Base-by-base conservation (phyloP, 1,139 yeast species). In the Taphrina pruni region DNA sequence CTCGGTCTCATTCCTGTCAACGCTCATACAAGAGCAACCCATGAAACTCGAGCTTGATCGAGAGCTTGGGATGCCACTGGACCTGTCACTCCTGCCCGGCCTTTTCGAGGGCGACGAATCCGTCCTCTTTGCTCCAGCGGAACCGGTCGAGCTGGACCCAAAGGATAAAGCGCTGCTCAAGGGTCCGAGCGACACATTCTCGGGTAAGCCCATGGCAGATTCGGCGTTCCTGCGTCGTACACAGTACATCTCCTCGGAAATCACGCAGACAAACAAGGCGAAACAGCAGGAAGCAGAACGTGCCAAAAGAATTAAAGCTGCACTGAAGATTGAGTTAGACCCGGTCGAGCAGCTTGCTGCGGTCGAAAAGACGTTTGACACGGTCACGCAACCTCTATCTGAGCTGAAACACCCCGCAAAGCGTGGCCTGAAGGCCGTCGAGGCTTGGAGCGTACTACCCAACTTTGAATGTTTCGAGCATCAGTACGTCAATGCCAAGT, bases 221-320 rank as follows among this genome's bases (percentile, higher is more conserved):
- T 97, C 93, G 36, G 86, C 96, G 21, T 93, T 93, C 80, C 84
- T 93, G 77, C 87, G 98, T 80, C 87, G 98, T 81, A 93, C 98
- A 0, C 98, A 94, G 78, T 94, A 94, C 78, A 89, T 91, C 72
- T 84, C 92, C 14, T 73, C 80, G 20, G 81, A 80, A 62, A 75
- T 75, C 14, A 73, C 77, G 21, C 57, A 65, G 6, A 54, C 70
- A 20, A 48, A 46, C 26, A 52, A 62, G 32, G 50, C 61, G 11
- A 55, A 66, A 60, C 62, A 65, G 39, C 62, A 50, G 9, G 57
- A 55, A 14, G 69, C 66, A 14, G 69, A 69, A 14, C 56, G 60
- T 35, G 61, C 67, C 17, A 57, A 41, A 20, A 35, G 48, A 32
- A 46, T 45, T 17, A 56, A 64, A 32, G 65, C 52, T 6, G 69